phyloP scores from a whole-genome alignment of 257 asterid genomes.

The Nicotiana sylvestris region DNA sequence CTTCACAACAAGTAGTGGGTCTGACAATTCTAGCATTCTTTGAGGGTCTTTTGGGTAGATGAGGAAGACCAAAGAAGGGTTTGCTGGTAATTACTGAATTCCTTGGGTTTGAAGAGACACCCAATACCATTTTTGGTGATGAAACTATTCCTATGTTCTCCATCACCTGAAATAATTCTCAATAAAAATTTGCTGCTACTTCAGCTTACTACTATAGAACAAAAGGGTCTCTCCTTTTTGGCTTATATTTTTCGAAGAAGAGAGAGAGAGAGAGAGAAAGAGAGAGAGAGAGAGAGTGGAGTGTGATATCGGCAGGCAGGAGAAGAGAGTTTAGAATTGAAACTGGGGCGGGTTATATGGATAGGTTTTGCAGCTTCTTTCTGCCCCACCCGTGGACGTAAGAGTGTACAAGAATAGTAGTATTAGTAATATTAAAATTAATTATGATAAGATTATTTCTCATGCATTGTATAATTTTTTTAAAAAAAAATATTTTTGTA shows the following conservation, averaged over 20 bases:
- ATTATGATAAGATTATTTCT: too few relatives aligned
- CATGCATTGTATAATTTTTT: too few relatives aligned
- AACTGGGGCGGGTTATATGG: constrained; percentile 7
- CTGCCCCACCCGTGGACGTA: not conserved
- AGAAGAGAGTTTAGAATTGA: not conserved
- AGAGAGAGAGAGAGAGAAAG: not conserved
- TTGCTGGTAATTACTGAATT: constrained; percentile 36
- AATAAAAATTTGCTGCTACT: not conserved
- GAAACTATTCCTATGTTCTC: constrained; percentile 60
- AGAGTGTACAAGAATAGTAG: too few relatives aligned
- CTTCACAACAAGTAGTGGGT: constrained; percentile 34
- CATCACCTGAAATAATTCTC: constrained; percentile 26
- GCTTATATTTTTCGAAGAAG: not conserved
- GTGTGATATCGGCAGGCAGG: not conserved
- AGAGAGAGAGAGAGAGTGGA: too few relatives aligned
- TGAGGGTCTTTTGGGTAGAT: constrained; percentile 33
- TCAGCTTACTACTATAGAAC: not conserved
- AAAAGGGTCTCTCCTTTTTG: not conserved
- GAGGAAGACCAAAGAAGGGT: constrained; percentile 55
- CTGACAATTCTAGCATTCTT: constrained; percentile 25
- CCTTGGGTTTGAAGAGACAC: constrained; percentile 47
- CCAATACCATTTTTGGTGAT: constrained; percentile 63
- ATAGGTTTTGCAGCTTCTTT: constrained; percentile 2
- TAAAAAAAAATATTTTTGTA: too few relatives aligned
- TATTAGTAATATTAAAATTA: too few relatives aligned